These are phyloP conservation scores for Polytrichum commune DNA, from an alignment of 225 moss, liverwort and hornwort genomes.

Conservation along the genomic window DNA sequence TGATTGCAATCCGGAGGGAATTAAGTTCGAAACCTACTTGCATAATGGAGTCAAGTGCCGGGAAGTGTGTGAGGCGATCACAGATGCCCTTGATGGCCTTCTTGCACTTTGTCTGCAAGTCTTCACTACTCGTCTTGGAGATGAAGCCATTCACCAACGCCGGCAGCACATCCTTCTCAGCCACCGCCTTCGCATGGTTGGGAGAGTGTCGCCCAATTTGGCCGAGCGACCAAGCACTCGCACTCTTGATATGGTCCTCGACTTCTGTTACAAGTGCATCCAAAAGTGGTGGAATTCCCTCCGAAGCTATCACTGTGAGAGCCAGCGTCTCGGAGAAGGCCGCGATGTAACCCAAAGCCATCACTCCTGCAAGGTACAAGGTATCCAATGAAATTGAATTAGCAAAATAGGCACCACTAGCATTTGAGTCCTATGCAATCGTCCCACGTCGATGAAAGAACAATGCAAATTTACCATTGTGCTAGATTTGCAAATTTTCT, in stretches of 20 bases:
- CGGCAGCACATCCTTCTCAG: conserved; percentile 60
- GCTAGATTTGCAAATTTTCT: no score
- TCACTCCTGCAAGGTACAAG: conserved; percentile 42
- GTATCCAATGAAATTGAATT: not conserved
- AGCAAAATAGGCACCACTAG: not conserved
- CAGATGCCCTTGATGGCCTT: conserved; percentile 85
- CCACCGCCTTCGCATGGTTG: conserved; percentile 77
- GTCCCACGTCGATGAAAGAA: no score
- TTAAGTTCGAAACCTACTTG: conserved; percentile 37
- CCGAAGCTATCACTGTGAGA: conserved; percentile 68
- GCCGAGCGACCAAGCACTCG: conserved; percentile 81
- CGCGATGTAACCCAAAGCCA: conserved; percentile 86
- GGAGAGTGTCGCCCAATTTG: conserved; percentile 78
- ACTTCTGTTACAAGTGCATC: conserved; percentile 67
- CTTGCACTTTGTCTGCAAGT: conserved; percentile 81
- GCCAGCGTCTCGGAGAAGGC: conserved; percentile 81
- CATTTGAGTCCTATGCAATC: no score
- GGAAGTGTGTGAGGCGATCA: conserved; percentile 81
- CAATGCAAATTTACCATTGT: no score
- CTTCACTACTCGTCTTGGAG: conserved; percentile 77
- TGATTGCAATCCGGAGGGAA: no score
- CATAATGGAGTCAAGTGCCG: conserved; percentile 71
- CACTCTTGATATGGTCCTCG: conserved; percentile 90
- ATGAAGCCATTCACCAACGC: conserved; percentile 57
- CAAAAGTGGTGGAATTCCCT: conserved; percentile 61